phyloP scores from a whole-genome alignment of 179 eudicot species.

The Sideroxylon spinosum region DNA sequence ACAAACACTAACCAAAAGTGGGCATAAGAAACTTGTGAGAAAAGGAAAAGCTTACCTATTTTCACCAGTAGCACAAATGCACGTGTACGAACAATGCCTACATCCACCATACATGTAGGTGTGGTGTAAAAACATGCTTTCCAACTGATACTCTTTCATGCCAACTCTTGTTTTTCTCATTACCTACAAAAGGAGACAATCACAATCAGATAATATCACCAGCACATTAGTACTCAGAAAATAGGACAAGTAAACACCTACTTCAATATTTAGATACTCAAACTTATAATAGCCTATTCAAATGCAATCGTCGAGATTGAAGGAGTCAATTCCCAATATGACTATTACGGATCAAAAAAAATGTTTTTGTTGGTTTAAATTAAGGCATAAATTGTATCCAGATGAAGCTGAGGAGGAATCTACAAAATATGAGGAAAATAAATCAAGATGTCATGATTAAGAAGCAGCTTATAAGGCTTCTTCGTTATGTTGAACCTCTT shows the following conservation, averaged over 20 bases:
- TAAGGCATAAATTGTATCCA: not conserved
- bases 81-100: constrained; percentile 96
- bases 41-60: constrained; percentile 49
- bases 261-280: not conserved
- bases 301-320: no score
- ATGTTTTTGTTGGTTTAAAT: not conserved
- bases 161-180: constrained; percentile 76
- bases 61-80: constrained; percentile 91
- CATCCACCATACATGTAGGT: constrained; percentile 94
- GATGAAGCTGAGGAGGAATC: not conserved
- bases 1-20: not conserved
- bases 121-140: constrained; percentile 92
- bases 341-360: not conserved
- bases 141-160: constrained; percentile 95
- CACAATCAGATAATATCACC: not conserved
- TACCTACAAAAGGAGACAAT: constrained; percentile 45
- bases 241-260: not conserved
- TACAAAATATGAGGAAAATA: not conserved
- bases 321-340: no score
- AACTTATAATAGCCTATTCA: no score
- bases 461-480: no score
- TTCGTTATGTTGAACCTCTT: no score
- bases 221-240: not conserved
- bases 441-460: not conserved
- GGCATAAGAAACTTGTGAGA: constrained; percentile 5